These are phyloP conservation scores for Podospora bellae-mahoneyi DNA, from an alignment of 495 filamentous ascomycete genomes.

Conservation along the genomic window DNA sequence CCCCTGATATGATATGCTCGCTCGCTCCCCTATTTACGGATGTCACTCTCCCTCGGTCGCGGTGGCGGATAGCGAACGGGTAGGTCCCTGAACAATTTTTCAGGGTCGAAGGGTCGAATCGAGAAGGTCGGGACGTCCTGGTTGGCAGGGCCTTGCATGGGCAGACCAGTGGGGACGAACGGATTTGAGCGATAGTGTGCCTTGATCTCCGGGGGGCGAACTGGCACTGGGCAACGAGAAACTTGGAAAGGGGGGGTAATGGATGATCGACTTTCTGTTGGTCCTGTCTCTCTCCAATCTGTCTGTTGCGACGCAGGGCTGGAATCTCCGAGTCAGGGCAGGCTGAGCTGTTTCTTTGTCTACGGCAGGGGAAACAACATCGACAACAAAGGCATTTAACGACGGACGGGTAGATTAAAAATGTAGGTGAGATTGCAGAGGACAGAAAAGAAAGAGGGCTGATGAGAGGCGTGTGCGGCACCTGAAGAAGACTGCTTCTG, in stretches of 20 bases:
- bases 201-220: background rate
- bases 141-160: conserved; percentile 11
- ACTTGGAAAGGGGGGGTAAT: background rate
- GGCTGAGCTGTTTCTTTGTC: background rate
- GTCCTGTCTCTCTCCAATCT: background rate
- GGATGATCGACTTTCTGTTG: background rate
- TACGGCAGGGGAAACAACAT: background rate
- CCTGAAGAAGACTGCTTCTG: conserved; percentile 10
- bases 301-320: background rate
- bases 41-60: conserved; percentile 2
- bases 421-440: background rate
- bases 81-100: conserved; percentile 10
- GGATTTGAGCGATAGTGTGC: conserved; percentile 1
- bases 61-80: conserved; percentile 9
- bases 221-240: background rate
- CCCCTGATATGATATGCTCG: background rate
- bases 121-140: conserved; percentile 6
- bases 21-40: conserved; percentile 9
- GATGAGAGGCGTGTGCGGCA: conserved; percentile 15
- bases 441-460: background rate
- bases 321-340: conserved; percentile 4
- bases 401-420: background rate
- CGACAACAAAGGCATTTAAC: conserved; percentile 1
- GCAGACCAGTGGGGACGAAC: conserved; percentile 6
- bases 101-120: background rate